A percentile compares a stretch with the other conserved stretches of the same genome.
These are phyloP conservation scores for Thymus mandschuricus DNA, from an alignment of 257 asterid species.

Conservation along the genomic window DNA sequence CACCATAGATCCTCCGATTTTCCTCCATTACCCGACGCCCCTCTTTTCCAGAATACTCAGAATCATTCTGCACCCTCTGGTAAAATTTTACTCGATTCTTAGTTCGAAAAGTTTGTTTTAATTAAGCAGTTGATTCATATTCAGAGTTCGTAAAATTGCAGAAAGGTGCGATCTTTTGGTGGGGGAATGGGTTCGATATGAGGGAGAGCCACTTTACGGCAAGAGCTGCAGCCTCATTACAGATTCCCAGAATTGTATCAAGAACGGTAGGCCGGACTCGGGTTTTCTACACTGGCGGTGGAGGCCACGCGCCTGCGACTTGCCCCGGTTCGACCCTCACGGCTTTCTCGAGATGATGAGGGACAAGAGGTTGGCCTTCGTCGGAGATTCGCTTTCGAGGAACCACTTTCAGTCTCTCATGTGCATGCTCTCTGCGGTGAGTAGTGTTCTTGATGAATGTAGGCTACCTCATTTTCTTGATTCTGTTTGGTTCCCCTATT, in stretches of 20 bases:
- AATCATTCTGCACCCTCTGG: too few species aligned
- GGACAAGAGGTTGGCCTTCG: slow-evolving; percentile 65
- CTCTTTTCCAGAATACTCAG: too few species aligned
- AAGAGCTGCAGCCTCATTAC: slow-evolving; percentile 59
- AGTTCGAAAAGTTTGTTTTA: too few species aligned
- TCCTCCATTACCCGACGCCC: too few species aligned
- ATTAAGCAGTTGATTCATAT: too few species aligned
- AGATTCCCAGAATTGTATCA: slow-evolving; percentile 69
- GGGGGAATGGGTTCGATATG: slow-evolving; percentile 76
- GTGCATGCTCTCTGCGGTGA: slow-evolving; percentile 74
- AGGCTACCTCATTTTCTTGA: too few species aligned
- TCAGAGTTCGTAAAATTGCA: not conserved
- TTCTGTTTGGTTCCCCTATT: too few species aligned
- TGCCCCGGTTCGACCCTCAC: slow-evolving; percentile 52
- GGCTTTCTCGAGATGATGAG: slow-evolving; percentile 68
- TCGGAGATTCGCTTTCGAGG: slow-evolving; percentile 84
- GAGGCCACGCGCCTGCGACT: slow-evolving; percentile 65
- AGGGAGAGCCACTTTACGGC: slow-evolving; percentile 64
- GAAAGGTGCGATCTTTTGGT: slow-evolving; percentile 56
- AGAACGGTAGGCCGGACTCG: slow-evolving; percentile 72
- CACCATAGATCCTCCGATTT: too few species aligned
- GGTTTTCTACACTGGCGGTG: slow-evolving; percentile 82
- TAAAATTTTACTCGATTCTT: too few species aligned
- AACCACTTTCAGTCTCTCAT: slow-evolving; percentile 83
- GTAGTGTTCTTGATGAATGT: too few species aligned